These are phyloP conservation scores for Corynascus novoguineensis DNA, from an alignment of 495 filamentous ascomycete genomes.

Conservation along the genomic window DNA sequence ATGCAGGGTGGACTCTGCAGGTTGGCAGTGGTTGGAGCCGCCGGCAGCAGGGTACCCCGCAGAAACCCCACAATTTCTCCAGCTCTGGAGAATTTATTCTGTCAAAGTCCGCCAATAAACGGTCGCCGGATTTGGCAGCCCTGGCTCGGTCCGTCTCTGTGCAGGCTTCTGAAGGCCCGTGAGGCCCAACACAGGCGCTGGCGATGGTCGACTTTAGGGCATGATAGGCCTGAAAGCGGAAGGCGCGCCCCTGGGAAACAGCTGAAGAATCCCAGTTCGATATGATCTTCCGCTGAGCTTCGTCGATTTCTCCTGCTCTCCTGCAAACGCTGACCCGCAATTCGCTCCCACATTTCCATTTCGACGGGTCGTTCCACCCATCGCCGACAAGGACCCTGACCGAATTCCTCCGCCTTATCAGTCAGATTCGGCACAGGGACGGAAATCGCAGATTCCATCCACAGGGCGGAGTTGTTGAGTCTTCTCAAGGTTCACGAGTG, in stretches of 20 bases:
- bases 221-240: not conserved
- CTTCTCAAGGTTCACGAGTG: no score
- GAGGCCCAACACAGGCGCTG: not conserved
- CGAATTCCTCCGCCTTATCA: constrained; percentile 12
- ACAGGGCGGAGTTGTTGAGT: constrained; percentile 1
- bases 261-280: not conserved
- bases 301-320: not conserved
- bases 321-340: not conserved
- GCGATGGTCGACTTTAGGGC: not conserved
- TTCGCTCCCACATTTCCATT: not conserved
- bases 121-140: not conserved
- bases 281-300: no score
- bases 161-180: not conserved
- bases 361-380: not conserved
- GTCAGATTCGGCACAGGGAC: not conserved
- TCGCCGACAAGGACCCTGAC: not conserved
- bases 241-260: not conserved
- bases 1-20: not conserved
- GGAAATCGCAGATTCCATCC: constrained; percentile 14
- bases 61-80: constrained; percentile 23
- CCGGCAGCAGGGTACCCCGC: constrained; percentile 19
- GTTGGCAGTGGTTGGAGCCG: constrained; percentile 1
- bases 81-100: constrained; percentile 21
- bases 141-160: constrained; percentile 1
- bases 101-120: constrained; percentile 23